Percentiles rank a stretch among this genome's conserved stretches.
Evolutionary conservation across 768 basidiomycete species (phyloP).

Genomic region (Aureoboletus auriporus): DNA sequence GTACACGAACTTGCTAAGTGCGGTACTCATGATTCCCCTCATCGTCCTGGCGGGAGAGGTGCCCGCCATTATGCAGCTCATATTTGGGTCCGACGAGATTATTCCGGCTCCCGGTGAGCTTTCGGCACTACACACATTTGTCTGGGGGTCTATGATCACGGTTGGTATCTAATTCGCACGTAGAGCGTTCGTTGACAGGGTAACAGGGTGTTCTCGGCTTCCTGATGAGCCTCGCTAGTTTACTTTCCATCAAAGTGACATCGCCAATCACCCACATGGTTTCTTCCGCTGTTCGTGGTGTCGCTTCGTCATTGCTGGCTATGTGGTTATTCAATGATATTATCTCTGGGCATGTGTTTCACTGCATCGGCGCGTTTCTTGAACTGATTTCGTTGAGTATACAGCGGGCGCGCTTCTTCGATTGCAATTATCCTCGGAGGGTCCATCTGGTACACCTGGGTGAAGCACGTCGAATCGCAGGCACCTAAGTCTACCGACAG

Average conservation of each 20-base stretch:
- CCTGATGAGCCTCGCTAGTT: slow-evolving; percentile 89
- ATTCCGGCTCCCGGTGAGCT: slow-evolving; percentile 36
- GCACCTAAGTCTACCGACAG: slow-evolving; percentile 28
- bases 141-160: slow-evolving; percentile 77
- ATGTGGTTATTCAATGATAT: slow-evolving; percentile 79
- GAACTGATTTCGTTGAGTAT: slow-evolving; percentile 3
- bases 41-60: slow-evolving; percentile 75
- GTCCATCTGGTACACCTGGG: slow-evolving; percentile 85
- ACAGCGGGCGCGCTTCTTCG: slow-evolving; percentile 75
- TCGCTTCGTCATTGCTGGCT: slow-evolving; percentile 82
- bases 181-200: slow-evolving; percentile 1
- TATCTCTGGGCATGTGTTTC: slow-evolving; percentile 62
- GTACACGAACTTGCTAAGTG: slow-evolving; percentile 86
- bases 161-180: slow-evolving; percentile 37
- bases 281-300: slow-evolving; percentile 92
- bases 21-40: slow-evolving; percentile 67
- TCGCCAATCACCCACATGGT: slow-evolving; percentile 98
- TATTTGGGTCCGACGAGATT: slow-evolving; percentile 45
- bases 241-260: slow-evolving; percentile 94
- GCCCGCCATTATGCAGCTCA: slow-evolving; percentile 54
- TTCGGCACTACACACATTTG: slow-evolving; percentile 56
- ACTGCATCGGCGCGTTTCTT: background rate
- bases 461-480: slow-evolving; percentile 71
- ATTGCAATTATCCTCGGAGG: slow-evolving; percentile 79
- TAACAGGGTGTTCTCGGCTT: slow-evolving; percentile 81